These are phyloP conservation scores for Penicillium fuscoglaucum DNA, from an alignment of 2,329 filamentous ascomycete species.

Conservation along the genomic window DNA sequence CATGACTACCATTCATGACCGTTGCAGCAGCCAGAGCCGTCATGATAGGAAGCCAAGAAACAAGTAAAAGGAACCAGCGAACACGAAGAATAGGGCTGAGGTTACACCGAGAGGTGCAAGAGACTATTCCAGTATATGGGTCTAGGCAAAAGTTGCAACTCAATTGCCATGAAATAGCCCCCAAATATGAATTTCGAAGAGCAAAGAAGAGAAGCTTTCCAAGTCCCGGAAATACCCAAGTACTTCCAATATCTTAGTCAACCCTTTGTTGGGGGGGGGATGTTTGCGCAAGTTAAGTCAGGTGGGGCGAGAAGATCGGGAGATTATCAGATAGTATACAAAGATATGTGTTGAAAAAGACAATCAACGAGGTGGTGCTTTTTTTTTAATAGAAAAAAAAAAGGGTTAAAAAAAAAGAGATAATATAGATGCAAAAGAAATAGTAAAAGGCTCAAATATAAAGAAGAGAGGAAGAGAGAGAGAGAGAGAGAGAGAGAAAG, in stretches of 20 bases:
- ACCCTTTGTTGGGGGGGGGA: background rate
- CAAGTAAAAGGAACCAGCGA: slow-evolving; percentile 6
- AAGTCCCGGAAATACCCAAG: background rate
- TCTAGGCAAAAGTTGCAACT: background rate
- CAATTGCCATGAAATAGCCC: background rate
- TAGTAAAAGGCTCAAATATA: background rate
- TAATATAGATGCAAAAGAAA: background rate
- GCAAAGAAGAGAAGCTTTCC: background rate
- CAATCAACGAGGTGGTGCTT: background rate
- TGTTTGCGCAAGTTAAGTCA: slow-evolving; percentile 3
- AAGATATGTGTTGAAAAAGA: slow-evolving; percentile 1
- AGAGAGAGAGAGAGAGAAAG: slow-evolving; percentile 16
- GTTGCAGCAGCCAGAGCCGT: slow-evolving; percentile 38
- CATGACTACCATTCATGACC: slow-evolving; percentile 33
- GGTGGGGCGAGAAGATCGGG: slow-evolving; percentile 9
- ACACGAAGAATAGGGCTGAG: background rate
- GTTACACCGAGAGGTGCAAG: background rate
- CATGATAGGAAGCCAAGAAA: slow-evolving; percentile 27
- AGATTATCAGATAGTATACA: slow-evolving; percentile 11
- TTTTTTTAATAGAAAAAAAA: background rate
- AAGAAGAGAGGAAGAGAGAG: slow-evolving; percentile 11
- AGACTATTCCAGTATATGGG: background rate
- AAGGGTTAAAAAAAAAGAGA: background rate
- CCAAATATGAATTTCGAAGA: background rate
- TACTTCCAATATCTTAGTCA: background rate